Percentiles rank a stretch among this genome's conserved stretches.
Conservation (phyloP, 2,329 filamentous ascomycete genomes). For the Epicoccum nigrum region DNA sequence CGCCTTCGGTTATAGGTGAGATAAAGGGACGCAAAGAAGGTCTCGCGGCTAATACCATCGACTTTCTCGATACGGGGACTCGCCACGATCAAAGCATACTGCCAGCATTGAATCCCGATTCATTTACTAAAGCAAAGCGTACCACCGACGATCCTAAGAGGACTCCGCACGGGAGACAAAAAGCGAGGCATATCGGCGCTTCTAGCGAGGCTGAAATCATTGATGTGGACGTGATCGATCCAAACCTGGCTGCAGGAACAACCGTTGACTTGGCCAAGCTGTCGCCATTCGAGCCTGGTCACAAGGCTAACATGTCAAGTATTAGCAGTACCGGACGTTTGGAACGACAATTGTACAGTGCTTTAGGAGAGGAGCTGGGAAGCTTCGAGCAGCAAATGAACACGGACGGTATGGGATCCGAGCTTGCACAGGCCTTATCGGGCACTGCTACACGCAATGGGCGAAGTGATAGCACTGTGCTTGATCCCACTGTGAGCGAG, state of each 20-base stretch:
- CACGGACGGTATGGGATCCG: slow-evolving; percentile 19
- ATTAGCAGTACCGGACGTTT: slow-evolving; percentile 38
- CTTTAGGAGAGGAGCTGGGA: slow-evolving; percentile 40
- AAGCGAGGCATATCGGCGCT: neutral
- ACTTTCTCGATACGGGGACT: slow-evolving; percentile 9
- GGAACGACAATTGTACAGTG: slow-evolving; percentile 38
- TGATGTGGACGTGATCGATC: slow-evolving; percentile 32
- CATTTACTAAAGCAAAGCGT: neutral
- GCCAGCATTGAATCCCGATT: neutral
- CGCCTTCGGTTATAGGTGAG: slow-evolving; percentile 17
- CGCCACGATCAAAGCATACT: slow-evolving; percentile 29
- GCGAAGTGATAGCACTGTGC: slow-evolving; percentile 1
- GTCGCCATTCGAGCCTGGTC: slow-evolving; percentile 27
- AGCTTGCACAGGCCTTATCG: slow-evolving; percentile 18
- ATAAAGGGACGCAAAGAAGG: slow-evolving; percentile 40
- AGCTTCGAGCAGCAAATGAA: slow-evolving; percentile 27
- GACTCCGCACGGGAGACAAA: neutral
- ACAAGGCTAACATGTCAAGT: slow-evolving; percentile 35
- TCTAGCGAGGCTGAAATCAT: slow-evolving; percentile 25
- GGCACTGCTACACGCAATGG: slow-evolving; percentile 4
- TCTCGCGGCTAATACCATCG: slow-evolving; percentile 2
- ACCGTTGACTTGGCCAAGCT: slow-evolving; percentile 11
- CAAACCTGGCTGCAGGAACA: slow-evolving; percentile 2
- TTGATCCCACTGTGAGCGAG: slow-evolving; percentile 12
- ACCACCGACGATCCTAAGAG: neutral